phyloP scores from a whole-genome alignment of 257 asterid genomes.

The Solanum okadae region DNA sequence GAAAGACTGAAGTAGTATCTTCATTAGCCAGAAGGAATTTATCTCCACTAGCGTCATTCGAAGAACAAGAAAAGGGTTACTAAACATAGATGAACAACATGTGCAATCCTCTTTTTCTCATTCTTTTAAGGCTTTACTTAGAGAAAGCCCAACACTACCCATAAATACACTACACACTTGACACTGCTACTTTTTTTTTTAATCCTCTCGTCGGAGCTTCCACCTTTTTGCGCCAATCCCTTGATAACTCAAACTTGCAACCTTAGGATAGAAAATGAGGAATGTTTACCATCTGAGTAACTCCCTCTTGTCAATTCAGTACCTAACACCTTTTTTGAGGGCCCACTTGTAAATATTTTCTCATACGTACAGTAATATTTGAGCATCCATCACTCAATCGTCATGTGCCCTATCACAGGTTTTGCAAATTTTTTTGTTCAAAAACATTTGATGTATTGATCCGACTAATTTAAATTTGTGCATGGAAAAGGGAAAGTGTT shows the following conservation, averaged over 20 bases:
- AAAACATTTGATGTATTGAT: neutral
- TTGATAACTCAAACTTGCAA: too few species aligned
- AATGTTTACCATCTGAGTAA: too few species aligned
- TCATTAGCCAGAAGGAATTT: neutral
- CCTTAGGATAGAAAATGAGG: too few species aligned
- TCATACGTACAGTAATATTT: neutral
- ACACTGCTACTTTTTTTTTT: too few species aligned
- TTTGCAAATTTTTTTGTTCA: neutral
- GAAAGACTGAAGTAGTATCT: neutral
- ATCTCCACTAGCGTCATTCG: neutral
- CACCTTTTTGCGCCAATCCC: too few species aligned
- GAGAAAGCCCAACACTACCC: neutral
- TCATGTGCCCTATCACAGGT: neutral
- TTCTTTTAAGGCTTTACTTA: neutral
- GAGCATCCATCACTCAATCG: neutral
- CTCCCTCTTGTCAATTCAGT: too few species aligned
- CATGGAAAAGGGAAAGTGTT: neutral
- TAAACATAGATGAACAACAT: neutral
- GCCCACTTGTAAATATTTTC: too few species aligned
- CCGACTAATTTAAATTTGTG: neutral
- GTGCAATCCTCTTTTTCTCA: neutral
- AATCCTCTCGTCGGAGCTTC: too few species aligned
- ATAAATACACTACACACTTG: neutral
- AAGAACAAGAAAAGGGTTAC: neutral
- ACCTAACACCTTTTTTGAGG: too few species aligned